These are phyloP conservation scores for Pleurotus eryngii DNA, from an alignment of 768 basidiomycete species.

Conservation along the genomic window DNA sequence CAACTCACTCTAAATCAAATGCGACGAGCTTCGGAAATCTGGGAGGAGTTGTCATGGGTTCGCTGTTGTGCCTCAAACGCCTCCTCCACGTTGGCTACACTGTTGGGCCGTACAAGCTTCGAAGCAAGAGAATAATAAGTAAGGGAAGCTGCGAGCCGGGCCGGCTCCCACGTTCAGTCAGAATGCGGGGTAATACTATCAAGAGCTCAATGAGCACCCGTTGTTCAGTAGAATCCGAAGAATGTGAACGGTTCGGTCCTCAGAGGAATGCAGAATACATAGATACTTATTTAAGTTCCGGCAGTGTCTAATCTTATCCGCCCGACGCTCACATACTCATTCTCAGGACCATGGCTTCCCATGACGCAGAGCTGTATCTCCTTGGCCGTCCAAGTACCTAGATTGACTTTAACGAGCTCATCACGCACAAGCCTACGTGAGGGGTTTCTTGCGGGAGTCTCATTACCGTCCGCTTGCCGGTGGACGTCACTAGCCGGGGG, in stretches of 20 bases:
- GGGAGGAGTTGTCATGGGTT: background rate
- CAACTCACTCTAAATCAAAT: slow-evolving; percentile 74
- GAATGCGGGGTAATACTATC: too few species aligned
- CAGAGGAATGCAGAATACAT: too few species aligned
- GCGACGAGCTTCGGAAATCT: slow-evolving; percentile 58
- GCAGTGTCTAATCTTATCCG: slow-evolving; percentile 18
- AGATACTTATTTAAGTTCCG: too few species aligned
- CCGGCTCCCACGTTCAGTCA: too few species aligned
- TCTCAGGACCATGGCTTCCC: slow-evolving; percentile 63
- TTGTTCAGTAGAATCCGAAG: too few species aligned
- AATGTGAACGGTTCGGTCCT: too few species aligned
- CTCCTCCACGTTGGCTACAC: too few species aligned
- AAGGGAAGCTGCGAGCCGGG: too few species aligned
- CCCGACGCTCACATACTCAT: slow-evolving; percentile 56
- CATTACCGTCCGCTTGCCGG: background rate
- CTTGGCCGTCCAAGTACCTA: slow-evolving; percentile 52
- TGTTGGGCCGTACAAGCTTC: too few species aligned
- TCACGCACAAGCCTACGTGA: background rate
- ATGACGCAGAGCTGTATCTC: slow-evolving; percentile 68
- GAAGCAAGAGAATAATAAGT: too few species aligned
- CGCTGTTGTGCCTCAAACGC: too few species aligned
- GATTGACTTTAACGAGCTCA: slow-evolving; percentile 31
- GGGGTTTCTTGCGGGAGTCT: background rate
- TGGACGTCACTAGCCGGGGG: background rate
- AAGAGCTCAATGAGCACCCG: too few species aligned